phyloP scores from a whole-genome alignment of 371 early-diverging fungal genomes.

The Syncephalastrum contaminatum region DNA sequence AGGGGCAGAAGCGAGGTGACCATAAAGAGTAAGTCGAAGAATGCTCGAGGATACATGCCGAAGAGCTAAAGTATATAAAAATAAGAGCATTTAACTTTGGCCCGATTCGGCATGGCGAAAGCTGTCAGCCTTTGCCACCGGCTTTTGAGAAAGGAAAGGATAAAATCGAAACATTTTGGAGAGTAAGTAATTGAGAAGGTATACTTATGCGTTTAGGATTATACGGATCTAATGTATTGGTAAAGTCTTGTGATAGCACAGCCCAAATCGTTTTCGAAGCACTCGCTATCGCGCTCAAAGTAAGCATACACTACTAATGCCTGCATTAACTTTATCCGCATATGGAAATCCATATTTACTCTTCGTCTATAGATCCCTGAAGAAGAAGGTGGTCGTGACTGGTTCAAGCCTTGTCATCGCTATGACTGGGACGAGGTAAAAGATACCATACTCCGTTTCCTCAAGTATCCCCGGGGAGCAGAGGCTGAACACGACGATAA shows the following conservation, averaged over 20 bases:
- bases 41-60: no score
- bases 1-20: slow-evolving; percentile 38
- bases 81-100: slow-evolving; percentile 27
- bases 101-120: slow-evolving; percentile 32
- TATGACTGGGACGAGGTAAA: slow-evolving; percentile 23
- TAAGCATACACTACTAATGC: not conserved
- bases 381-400: slow-evolving; percentile 42
- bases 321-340: not conserved
- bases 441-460: slow-evolving; percentile 44
- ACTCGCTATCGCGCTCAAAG: slow-evolving; percentile 19
- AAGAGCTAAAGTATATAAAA: not conserved
- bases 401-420: slow-evolving; percentile 41
- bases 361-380: slow-evolving; percentile 31
- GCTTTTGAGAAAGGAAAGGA: slow-evolving; percentile 8
- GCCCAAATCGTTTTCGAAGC: slow-evolving; percentile 9
- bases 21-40: slow-evolving; percentile 38
- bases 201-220: not conserved
- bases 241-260: slow-evolving; percentile 13
- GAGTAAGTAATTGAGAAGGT: not conserved
- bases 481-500: slow-evolving; percentile 10
- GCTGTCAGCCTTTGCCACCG: slow-evolving; percentile 18
- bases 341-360: not conserved
- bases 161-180: slow-evolving; percentile 10
- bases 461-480: slow-evolving; percentile 47
- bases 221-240: not conserved